Evolutionary conservation across 2,329 filamentous ascomycete species (phyloP), one percentile per base, ranked within the genome.

Genomic region (Leptographium radiaticola): DNA sequence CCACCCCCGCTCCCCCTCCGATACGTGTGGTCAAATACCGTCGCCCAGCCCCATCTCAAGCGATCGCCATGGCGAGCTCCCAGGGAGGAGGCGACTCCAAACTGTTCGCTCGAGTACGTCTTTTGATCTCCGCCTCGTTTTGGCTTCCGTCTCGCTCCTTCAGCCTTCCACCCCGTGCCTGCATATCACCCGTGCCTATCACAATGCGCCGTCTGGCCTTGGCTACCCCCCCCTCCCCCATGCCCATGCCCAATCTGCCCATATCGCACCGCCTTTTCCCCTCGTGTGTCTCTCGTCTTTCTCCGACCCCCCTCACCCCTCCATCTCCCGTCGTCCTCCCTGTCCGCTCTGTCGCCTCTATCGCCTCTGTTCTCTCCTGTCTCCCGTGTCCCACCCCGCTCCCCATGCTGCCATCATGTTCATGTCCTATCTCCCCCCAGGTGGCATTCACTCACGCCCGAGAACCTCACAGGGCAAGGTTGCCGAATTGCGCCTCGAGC

Each of bases 81-180:
- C 72, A 74, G 59, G 72, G 82, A 70, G 88, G 87, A 73, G 89
- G 93, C 72, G 93, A 97, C 82, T 95, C 93, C 74, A 97, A 96
- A 81, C 84, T 98, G 74, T 98, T 98, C 76, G 91, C 93, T 70
- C 84, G 93, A 76, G 93, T 98, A 80, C 76, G 57, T 58, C 44
- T 36, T 25, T 25, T 25, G 25, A 25, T 25, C 25, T 25, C 25
- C 25, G 25, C 25, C 25, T 25, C 25, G 2, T 25, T 25, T 25
- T 2, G 3, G 25, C 25, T 2, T 25, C 25, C 25, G 25, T 25
- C 25, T 25, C 25, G 25, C 25, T 25, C 25, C 25, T 25, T 25
- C 25, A 25, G 25, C 25, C 25, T 25, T 25, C 25, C 5, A 5
- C 25, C 25, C 25, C 25, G 25, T 25, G 25, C 25, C 25, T 25